Conservation (phyloP, 331 rosid genomes). For the Cydonia oblonga region DNA sequence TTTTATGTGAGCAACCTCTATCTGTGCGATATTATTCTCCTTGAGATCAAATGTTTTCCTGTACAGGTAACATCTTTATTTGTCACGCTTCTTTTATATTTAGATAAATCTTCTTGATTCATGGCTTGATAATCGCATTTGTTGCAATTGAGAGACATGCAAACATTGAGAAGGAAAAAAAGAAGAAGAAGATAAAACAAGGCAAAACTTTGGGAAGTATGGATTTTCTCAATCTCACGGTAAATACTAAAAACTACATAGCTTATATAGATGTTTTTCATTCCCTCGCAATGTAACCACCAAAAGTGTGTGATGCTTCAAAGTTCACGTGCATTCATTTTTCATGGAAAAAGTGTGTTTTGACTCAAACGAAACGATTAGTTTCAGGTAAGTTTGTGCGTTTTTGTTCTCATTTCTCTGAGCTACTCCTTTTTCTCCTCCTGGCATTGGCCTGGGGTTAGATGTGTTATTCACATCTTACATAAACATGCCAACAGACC, state of each 20-base stretch:
- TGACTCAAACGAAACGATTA: too few relatives aligned
- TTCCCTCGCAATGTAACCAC: too few relatives aligned
- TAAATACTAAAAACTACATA: neutral
- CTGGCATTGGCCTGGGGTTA: too few relatives aligned
- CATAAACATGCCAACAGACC: too few relatives aligned
- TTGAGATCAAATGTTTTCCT: neutral
- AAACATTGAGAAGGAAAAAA: neutral
- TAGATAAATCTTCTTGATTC: neutral
- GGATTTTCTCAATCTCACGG: neutral
- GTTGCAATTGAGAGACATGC: neutral
- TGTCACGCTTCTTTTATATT: neutral
- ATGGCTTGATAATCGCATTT: neutral
- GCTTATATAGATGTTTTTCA: neutral
- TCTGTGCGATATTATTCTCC: neutral
- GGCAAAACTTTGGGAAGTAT: neutral
- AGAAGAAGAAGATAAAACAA: neutral
- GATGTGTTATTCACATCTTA: too few relatives aligned
- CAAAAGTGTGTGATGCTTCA: too few relatives aligned
- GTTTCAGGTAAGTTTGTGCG: too few relatives aligned
- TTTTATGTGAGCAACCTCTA: neutral
- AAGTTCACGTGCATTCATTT: too few relatives aligned
- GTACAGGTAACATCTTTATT: neutral
- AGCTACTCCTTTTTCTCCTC: too few relatives aligned
- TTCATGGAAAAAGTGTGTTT: too few relatives aligned
- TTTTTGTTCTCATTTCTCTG: too few relatives aligned